phyloP scores from a whole-genome alignment of 306 rosid species.

The Fragaria iinumae region DNA sequence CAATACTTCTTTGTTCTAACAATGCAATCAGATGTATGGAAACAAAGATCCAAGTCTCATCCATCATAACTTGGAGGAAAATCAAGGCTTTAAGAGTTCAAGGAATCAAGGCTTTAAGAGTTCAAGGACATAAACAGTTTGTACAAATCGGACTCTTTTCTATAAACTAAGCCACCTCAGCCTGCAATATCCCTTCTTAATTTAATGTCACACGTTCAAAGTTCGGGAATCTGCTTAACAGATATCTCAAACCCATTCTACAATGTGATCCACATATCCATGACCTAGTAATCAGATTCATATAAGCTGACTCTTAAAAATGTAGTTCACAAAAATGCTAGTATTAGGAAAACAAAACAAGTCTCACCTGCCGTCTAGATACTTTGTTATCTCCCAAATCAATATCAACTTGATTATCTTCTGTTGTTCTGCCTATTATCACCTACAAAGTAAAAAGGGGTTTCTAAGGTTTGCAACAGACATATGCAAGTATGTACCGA shows the following conservation, averaged over 20 bases:
- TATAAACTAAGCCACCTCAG: not conserved
- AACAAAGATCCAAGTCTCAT: not conserved
- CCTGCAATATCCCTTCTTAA: not conserved
- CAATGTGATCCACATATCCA: slow-evolving; percentile 8
- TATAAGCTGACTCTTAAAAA: slow-evolving; percentile 23
- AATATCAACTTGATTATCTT: slow-evolving; percentile 63
- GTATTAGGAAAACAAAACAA: slow-evolving; percentile 15
- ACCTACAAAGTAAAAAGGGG: slow-evolving; percentile 49
- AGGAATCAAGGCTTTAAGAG: not conserved
- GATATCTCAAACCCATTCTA: slow-evolving; percentile 13
- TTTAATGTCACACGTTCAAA: not conserved
- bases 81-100: not conserved
- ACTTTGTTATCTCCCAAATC: slow-evolving; percentile 75
- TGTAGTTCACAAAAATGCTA: slow-evolving; percentile 18
- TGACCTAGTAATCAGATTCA: slow-evolving; percentile 9
- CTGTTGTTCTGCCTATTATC: slow-evolving; percentile 75
- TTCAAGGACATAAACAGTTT: not conserved
- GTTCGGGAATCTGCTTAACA: slow-evolving; percentile 12
- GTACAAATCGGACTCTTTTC: not conserved
- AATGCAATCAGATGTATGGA: not conserved
- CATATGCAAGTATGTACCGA: not conserved
- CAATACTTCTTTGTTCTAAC: not conserved
- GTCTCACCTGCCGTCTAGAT: slow-evolving; percentile 79
- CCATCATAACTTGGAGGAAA: not conserved
- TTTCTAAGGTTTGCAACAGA: slow-evolving; percentile 17